Evolutionary conservation across 805 yeast species (phyloP).

Genomic region (Sugiyamaella lignohabitans): DNA sequence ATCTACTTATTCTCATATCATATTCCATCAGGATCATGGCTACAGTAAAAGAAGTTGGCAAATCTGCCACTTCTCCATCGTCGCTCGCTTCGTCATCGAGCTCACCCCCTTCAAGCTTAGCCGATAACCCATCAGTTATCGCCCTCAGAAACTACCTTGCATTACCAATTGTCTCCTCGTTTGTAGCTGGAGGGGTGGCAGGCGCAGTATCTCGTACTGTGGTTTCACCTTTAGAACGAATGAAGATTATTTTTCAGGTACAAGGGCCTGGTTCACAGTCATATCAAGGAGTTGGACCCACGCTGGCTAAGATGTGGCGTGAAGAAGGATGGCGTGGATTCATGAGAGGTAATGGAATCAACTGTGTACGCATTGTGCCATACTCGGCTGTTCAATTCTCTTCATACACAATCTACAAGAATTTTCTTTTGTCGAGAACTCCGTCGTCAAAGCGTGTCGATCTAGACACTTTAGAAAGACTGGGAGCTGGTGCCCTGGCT

Average conservation of each 20-base stretch:
- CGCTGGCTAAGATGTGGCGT: slow-evolving; percentile 68
- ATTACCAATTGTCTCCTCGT: slow-evolving; percentile 55
- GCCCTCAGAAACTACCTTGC: slow-evolving; percentile 7
- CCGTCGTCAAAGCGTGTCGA: slow-evolving; percentile 23
- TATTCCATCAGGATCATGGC: slow-evolving; percentile 3
- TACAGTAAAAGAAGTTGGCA: slow-evolving; percentile 7
- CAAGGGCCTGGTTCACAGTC: slow-evolving; percentile 52
- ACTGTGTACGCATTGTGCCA: slow-evolving; percentile 86
- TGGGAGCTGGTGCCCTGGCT: slow-evolving; percentile 72
- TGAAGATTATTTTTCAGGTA: slow-evolving; percentile 83
- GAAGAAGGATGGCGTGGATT: slow-evolving; percentile 92
- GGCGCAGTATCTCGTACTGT: slow-evolving; percentile 93
- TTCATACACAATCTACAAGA: slow-evolving; percentile 55
- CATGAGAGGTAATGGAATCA: slow-evolving; percentile 84
- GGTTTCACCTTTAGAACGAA: slow-evolving; percentile 92
- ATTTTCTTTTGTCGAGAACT: slow-evolving; percentile 35
- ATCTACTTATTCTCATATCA: too few species aligned
- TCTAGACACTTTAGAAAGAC: slow-evolving; percentile 50
- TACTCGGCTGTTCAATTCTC: slow-evolving; percentile 92
- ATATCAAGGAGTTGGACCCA: slow-evolving; percentile 65
- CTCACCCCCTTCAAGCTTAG: slow-evolving; percentile 1
- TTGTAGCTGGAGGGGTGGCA: slow-evolving; percentile 92
- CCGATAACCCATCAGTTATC: not conserved
- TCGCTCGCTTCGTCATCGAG: not conserved
- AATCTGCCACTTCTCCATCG: not conserved